These are phyloP conservation scores for Herpetospermum pedunculosum DNA, from an alignment of 306 rosid genomes.

Conservation along the genomic window DNA sequence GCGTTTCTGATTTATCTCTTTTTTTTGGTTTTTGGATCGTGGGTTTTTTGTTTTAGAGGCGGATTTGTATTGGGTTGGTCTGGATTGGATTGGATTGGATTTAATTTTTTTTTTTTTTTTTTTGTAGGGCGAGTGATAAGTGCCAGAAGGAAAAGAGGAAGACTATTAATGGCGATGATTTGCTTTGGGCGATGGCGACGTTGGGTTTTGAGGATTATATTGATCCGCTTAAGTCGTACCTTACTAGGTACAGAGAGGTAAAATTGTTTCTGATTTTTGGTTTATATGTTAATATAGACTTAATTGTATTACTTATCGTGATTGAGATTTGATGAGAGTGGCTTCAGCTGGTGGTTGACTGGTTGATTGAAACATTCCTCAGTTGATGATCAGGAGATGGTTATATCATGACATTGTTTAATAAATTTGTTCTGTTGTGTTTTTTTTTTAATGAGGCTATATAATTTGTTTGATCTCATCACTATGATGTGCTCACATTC, in stretches of 20 bases:
- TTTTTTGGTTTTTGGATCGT: neutral
- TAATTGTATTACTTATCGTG: too few relatives aligned
- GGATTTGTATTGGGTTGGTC: neutral
- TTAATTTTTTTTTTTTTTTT: neutral
- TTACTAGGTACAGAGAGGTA: slow-evolving; percentile 87
- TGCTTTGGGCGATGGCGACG: slow-evolving; percentile 89
- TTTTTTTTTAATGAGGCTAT: neutral
- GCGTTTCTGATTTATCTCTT: neutral
- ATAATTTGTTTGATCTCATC: neutral
- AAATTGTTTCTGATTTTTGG: neutral
- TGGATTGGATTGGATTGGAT: neutral
- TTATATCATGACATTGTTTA: too few relatives aligned
- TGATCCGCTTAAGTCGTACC: slow-evolving; percentile 85
- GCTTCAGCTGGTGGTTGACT: too few relatives aligned
- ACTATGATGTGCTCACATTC: slow-evolving; percentile 17
- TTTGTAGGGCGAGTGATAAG: slow-evolving; percentile 76
- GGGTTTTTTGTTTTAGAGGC: neutral
- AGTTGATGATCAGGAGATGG: too few relatives aligned
- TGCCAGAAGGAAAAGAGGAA: slow-evolving; percentile 94
- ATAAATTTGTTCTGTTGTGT: neutral
- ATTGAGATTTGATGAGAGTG: too few relatives aligned
- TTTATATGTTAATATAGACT: neutral
- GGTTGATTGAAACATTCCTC: too few relatives aligned
- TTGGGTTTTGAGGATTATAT: slow-evolving; percentile 87
- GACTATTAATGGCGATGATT: slow-evolving; percentile 90